A percentile compares a stretch with the other conserved stretches of the same genome.
Conservation (phyloP, 176 grass and related monocot genomes). For the Thinopyrum elongatum region DNA sequence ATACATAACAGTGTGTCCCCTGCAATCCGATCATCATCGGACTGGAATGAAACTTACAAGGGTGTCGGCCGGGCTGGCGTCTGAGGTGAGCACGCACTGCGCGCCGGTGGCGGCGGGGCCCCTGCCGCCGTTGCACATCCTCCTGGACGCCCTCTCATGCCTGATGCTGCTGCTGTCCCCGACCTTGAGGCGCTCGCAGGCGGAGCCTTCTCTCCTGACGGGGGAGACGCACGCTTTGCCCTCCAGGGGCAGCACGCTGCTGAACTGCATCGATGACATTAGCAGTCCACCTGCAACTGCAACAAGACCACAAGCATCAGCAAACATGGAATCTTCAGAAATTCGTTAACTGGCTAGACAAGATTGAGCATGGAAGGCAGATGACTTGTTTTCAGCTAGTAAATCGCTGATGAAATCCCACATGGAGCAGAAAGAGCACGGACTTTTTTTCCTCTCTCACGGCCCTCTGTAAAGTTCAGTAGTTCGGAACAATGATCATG, state of each 20-base stretch:
- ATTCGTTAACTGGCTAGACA: neutral
- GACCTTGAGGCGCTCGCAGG: conserved; percentile 30
- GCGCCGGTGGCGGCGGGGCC: neutral
- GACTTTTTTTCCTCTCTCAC: conserved; percentile 1
- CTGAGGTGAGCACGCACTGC: conserved; percentile 57
- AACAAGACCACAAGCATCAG: neutral
- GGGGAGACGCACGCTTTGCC: conserved; percentile 51
- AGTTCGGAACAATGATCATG: conserved; percentile 19
- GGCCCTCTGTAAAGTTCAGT: neutral
- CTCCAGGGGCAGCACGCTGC: conserved; percentile 48
- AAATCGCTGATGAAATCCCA: neutral
- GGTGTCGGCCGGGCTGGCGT: conserved; percentile 32
- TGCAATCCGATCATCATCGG: neutral
- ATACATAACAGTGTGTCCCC: neutral
- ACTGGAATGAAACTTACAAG: conserved; percentile 18
- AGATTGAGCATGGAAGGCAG: neutral
- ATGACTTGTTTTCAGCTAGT: neutral
- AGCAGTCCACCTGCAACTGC: conserved; percentile 22
- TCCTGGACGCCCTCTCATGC: conserved; percentile 30
- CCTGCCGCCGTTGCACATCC: conserved; percentile 34
- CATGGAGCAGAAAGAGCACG: neutral
- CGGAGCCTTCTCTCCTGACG: conserved; percentile 24
- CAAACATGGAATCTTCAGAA: neutral
- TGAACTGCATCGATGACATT: conserved; percentile 68
- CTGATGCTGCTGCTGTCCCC: conserved; percentile 37